A percentile compares a stretch with the other conserved stretches of the same genome.
Conservation (phyloP, 192 early-diverging fungal genomes). For the Gaertneriomyces semiglobifer region DNA sequence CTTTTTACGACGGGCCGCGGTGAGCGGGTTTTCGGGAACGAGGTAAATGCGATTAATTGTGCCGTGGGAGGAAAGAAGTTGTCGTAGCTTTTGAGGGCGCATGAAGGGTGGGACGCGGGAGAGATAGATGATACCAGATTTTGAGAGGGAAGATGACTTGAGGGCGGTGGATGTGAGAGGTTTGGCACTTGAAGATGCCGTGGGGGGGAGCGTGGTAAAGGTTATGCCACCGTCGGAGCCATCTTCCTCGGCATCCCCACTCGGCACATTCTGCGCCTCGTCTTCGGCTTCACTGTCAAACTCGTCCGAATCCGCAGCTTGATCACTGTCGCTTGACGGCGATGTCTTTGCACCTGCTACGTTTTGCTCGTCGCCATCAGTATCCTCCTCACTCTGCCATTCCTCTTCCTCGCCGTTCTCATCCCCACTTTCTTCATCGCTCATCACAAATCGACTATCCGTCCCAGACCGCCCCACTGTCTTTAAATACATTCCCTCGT, state of each 20-base stretch:
- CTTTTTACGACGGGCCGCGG: constrained; percentile 77
- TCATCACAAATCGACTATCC: neutral
- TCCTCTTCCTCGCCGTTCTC: constrained; percentile 23
- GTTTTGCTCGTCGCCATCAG: constrained; percentile 2
- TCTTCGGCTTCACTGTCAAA: constrained; percentile 15
- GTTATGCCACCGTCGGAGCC: constrained; percentile 8
- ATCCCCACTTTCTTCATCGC: constrained; percentile 13
- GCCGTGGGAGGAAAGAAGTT: constrained; percentile 71
- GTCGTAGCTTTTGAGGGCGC: constrained; percentile 75
- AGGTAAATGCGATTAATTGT: constrained; percentile 82
- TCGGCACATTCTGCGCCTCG: constrained; percentile 5
- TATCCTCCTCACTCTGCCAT: constrained; percentile 7
- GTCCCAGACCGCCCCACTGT: too few species aligned
- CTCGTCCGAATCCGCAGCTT: too few species aligned
- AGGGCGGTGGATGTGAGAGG: constrained; percentile 56
- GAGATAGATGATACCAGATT: constrained; percentile 87
- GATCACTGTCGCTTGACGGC: too few species aligned
- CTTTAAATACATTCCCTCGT: too few species aligned
- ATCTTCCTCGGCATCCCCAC: constrained; percentile 23
- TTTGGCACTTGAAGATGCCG: constrained; percentile 24
- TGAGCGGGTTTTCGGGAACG: constrained; percentile 77
- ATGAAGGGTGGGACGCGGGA: constrained; percentile 92
- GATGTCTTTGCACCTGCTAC: neutral
- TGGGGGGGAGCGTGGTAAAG: neutral
- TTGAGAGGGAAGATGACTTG: constrained; percentile 52